These are phyloP conservation scores for Amanita rimosa DNA, from an alignment of 768 basidiomycete genomes.

Conservation along the genomic window DNA sequence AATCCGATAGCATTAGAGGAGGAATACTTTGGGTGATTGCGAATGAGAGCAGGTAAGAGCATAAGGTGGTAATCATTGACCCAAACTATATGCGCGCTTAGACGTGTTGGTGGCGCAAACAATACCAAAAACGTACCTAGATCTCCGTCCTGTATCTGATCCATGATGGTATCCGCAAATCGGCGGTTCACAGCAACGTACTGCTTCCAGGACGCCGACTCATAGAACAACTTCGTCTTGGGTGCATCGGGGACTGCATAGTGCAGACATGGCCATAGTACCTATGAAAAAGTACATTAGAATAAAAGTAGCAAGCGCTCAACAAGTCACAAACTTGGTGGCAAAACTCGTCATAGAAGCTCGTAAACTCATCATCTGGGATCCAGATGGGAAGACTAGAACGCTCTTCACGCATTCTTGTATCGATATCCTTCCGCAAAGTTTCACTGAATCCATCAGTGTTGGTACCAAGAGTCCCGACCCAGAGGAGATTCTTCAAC, in stretches of 20 bases:
- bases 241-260: conserved; percentile 84
- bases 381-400: conserved; percentile 61
- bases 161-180: conserved; percentile 78
- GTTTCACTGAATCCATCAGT: conserved; percentile 55
- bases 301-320: conserved; percentile 8
- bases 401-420: conserved; percentile 28
- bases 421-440: conserved; percentile 45
- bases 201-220: conserved; percentile 70
- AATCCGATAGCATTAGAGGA: conserved; percentile 68
- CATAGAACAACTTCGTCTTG: conserved; percentile 73
- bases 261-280: conserved; percentile 82
- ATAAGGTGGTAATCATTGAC: conserved; percentile 96
- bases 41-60: conserved; percentile 80
- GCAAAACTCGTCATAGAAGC: conserved; percentile 80
- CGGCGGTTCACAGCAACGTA: conserved; percentile 86
- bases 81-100: conserved; percentile 35
- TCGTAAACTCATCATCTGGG: conserved; percentile 66
- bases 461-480: conserved; percentile 65
- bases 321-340: conserved; percentile 40
- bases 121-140: conserved; percentile 32
- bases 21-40: conserved; percentile 45
- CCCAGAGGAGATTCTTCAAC: conserved; percentile 38
- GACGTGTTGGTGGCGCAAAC: conserved; percentile 2
- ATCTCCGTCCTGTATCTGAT: conserved; percentile 79
- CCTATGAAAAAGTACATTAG: conserved; percentile 18